phyloP scores from a whole-genome alignment of 768 basidiomycete genomes.

The Crepidotus variabilis region DNA sequence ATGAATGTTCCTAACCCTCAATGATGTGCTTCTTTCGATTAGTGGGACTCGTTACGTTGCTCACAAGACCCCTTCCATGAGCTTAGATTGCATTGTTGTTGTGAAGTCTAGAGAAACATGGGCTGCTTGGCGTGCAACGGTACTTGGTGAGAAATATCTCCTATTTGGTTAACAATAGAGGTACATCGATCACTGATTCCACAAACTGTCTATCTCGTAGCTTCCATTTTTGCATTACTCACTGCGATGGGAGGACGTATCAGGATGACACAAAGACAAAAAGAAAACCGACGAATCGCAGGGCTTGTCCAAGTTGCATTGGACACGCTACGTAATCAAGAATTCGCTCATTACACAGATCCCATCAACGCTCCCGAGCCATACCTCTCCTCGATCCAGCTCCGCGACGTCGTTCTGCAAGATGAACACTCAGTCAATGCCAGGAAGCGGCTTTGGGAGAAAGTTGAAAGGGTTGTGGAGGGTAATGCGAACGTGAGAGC shows the following conservation, averaged over 20 bases:
- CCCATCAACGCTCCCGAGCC: constrained; percentile 71
- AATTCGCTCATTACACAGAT: constrained; percentile 77
- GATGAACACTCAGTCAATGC: constrained; percentile 71
- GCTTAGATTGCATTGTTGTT: constrained; percentile 59
- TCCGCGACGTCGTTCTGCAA: constrained; percentile 83
- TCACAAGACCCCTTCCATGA: constrained; percentile 64
- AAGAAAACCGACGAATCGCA: constrained; percentile 63
- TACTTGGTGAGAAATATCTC: constrained; percentile 48
- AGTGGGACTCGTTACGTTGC: constrained; percentile 77
- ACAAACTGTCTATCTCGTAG: constrained; percentile 18
- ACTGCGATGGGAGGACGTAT: constrained; percentile 28
- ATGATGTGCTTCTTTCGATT: constrained; percentile 8
- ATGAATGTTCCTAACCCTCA: constrained; percentile 5
- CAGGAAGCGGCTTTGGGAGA: constrained; percentile 71
- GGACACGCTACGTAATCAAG: constrained; percentile 78
- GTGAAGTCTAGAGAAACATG: constrained; percentile 67
- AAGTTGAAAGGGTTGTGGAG: constrained; percentile 83
- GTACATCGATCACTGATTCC: constrained; percentile 8
- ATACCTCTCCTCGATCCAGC: constrained; percentile 80
- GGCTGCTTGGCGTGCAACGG: constrained; percentile 61
- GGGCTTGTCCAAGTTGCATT: constrained; percentile 77
- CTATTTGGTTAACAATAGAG: constrained; percentile 12
- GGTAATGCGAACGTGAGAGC: constrained; percentile 87
- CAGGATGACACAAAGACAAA: constrained; percentile 46
- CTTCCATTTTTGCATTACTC: constrained; percentile 29